These are phyloP conservation scores for Juncus inflexus DNA, from an alignment of 176 grass and related monocot species.

Conservation along the genomic window DNA sequence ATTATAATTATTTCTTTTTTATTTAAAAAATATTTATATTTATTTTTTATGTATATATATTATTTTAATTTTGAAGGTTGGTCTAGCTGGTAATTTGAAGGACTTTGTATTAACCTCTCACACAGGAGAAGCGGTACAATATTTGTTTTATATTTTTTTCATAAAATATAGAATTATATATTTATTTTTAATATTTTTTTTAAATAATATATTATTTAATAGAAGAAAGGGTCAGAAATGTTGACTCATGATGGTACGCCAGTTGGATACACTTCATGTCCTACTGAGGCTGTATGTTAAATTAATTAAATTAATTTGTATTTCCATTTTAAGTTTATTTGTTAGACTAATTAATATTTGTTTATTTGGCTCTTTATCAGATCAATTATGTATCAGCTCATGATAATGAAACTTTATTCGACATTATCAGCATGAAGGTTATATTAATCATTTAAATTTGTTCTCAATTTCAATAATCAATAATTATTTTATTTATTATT, in stretches of 20 bases:
- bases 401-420: conserved; percentile 94
- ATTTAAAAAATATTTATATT: neutral
- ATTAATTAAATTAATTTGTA: too few relatives aligned
- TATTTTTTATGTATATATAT: conserved; percentile 17
- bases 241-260: conserved; percentile 60
- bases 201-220: conserved; percentile 15
- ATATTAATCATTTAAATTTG: neutral
- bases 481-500: conserved; percentile 16
- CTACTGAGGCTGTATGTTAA: conserved; percentile 60
- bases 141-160: neutral
- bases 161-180: neutral
- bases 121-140: conserved; percentile 44
- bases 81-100: conserved; percentile 76
- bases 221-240: conserved; percentile 86
- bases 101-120: conserved; percentile 64
- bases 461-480: conserved; percentile 5
- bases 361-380: conserved; percentile 33
- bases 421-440: conserved; percentile 94
- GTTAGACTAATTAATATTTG: neutral
- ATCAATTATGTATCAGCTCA: conserved; percentile 96
- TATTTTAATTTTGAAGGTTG: conserved; percentile 49
- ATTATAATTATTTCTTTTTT: neutral
- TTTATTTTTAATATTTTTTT: conserved; percentile 7
- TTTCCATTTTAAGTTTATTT: neutral
- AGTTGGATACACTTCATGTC: conserved; percentile 63